A percentile compares a stretch with the other conserved stretches of the same genome.
Conservation (phyloP, 371 early-diverging fungal species). For the Zancudomyces culisetae region DNA sequence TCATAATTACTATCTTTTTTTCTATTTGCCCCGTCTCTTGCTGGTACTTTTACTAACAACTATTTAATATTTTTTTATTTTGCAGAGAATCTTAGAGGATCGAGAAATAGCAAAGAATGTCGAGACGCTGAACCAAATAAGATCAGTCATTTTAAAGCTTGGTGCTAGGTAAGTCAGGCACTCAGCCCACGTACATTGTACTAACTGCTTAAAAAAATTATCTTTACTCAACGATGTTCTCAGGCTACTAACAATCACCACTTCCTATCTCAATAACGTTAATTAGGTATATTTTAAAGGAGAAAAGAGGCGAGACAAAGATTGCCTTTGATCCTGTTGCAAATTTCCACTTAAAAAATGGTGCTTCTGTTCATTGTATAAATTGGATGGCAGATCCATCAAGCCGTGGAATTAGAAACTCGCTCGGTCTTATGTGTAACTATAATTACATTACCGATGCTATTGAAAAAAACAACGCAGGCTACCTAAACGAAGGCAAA, state of each 20-base stretch:
- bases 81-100: constrained; percentile 8
- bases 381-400: constrained; percentile 70
- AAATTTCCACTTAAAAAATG: constrained; percentile 78
- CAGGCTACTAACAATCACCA: no score
- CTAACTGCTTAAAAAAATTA: neutral
- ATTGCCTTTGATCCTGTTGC: constrained; percentile 63
- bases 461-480: constrained; percentile 51
- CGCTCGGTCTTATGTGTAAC: constrained; percentile 76
- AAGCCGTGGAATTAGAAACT: constrained; percentile 47
- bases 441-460: constrained; percentile 47
- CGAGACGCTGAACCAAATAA: constrained; percentile 16
- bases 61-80: neutral
- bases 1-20: no score
- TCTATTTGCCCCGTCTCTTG: no score
- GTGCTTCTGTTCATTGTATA: constrained; percentile 58
- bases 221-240: no score
- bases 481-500: constrained; percentile 41
- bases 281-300: constrained; percentile 22
- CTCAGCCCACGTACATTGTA: neutral
- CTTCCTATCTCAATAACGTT: no score
- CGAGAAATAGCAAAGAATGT: constrained; percentile 16
- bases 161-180: constrained; percentile 30
- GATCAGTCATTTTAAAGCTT: constrained; percentile 38
- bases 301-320: constrained; percentile 6
- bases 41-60: no score